Conservation (phyloP, 345 rosid species). For the Populus euphratica region DNA sequence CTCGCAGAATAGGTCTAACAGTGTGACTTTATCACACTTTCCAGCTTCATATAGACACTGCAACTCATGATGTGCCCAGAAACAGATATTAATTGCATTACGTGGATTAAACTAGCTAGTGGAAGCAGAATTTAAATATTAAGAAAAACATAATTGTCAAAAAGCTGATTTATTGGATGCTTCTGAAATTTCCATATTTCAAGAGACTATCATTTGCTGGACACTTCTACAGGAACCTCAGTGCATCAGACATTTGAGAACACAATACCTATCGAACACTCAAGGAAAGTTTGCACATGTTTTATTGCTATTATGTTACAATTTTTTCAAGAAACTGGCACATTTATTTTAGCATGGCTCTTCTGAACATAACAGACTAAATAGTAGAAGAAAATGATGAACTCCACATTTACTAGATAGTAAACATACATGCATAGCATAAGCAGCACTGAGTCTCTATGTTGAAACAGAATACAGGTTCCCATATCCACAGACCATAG, state of each 20-base stretch:
- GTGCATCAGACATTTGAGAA: neutral
- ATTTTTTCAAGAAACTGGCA: neutral
- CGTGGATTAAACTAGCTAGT: slow-evolving; percentile 5
- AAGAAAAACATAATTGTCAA: neutral
- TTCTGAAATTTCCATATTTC: neutral
- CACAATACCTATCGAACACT: neutral
- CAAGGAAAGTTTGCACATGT: neutral
- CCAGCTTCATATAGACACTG: slow-evolving; percentile 81
- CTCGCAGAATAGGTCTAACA: slow-evolving; percentile 82
- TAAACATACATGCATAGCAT: too few species aligned
- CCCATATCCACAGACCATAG: too few species aligned
- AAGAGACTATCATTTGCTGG: neutral
- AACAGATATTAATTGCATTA: slow-evolving; percentile 16
- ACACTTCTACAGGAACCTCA: neutral
- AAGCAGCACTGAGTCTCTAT: too few species aligned
- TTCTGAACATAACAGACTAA: neutral
- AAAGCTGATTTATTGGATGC: neutral
- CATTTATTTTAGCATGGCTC: neutral
- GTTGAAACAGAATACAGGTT: too few species aligned
- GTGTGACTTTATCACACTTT: slow-evolving; percentile 49
- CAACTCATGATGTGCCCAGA: slow-evolving; percentile 18
- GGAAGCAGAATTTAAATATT: slow-evolving; percentile 1
- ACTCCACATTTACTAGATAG: too few species aligned
- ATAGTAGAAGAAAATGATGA: too few species aligned
- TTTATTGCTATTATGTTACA: neutral